Evolutionary conservation across 140 eudicot species (phyloP).

Genomic region (Stevia rebaudiana): DNA sequence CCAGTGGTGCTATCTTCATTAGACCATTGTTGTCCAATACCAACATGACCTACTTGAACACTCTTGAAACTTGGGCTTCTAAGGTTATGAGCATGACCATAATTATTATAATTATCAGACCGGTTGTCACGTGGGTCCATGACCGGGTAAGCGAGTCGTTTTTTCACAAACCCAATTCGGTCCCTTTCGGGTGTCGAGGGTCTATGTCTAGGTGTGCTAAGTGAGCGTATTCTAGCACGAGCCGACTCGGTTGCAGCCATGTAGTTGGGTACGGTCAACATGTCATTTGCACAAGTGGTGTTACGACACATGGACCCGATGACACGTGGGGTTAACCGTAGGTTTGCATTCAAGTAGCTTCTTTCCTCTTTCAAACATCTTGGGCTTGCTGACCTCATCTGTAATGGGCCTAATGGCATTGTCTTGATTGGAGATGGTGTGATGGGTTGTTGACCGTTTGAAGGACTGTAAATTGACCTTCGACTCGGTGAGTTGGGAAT

Average conservation of each 20-base stretch:
- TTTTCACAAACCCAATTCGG: slow-evolving; percentile 51
- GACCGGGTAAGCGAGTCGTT: slow-evolving; percentile 68
- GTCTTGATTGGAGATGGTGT: slow-evolving; percentile 56
- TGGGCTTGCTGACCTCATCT: slow-evolving; percentile 76
- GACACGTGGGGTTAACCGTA: slow-evolving; percentile 46
- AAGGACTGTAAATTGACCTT: slow-evolving; percentile 34
- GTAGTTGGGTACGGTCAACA: slow-evolving; percentile 57
- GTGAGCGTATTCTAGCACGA: slow-evolving; percentile 66
- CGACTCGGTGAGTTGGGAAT: slow-evolving; percentile 43
- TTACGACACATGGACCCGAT: slow-evolving; percentile 32
- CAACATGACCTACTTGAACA: slow-evolving; percentile 69
- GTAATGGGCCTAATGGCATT: slow-evolving; percentile 37
- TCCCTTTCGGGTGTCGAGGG: slow-evolving; percentile 79
- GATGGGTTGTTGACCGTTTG: slow-evolving; percentile 35
- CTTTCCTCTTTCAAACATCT: slow-evolving; percentile 48
- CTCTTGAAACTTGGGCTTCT: slow-evolving; percentile 92
- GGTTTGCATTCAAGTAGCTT: slow-evolving; percentile 57
- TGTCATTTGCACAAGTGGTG: slow-evolving; percentile 35
- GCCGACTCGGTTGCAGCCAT: slow-evolving; percentile 96
- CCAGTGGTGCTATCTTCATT: slow-evolving; percentile 53
- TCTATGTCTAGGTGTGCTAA: slow-evolving; percentile 84
- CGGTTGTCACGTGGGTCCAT: slow-evolving; percentile 37
- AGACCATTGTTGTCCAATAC: slow-evolving; percentile 61
- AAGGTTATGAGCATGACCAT: slow-evolving; percentile 33
- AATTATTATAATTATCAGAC: slow-evolving; percentile 15